These are phyloP conservation scores for Calonectria pteridis DNA, from an alignment of 2,329 filamentous ascomycete species.

Conservation along the genomic window DNA sequence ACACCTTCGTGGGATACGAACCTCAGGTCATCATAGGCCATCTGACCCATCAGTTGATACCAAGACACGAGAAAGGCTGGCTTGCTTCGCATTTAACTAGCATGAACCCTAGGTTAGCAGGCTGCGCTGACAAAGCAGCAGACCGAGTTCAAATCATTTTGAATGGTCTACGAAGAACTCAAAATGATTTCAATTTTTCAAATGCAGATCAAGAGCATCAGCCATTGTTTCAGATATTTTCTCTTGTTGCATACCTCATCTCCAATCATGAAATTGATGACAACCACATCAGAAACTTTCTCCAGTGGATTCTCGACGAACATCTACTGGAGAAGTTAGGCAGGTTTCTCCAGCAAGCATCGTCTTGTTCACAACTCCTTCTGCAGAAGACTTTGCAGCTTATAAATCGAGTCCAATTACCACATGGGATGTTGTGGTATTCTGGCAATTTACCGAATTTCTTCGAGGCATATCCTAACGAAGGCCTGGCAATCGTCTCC, in stretches of 20 bases:
- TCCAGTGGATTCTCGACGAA: not conserved
- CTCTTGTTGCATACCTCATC: not conserved
- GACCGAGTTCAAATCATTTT: not conserved
- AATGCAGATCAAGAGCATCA: not conserved
- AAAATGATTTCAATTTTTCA: too few relatives aligned
- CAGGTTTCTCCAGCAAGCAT: not conserved
- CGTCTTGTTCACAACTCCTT: not conserved
- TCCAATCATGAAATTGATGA: not conserved
- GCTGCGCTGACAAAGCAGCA: not conserved
- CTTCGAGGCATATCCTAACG: not conserved
- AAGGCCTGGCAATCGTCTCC: not conserved
- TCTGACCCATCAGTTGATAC: too few relatives aligned
- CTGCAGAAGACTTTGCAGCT: not conserved
- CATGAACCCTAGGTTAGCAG: not conserved
- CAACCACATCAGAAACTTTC: not conserved
- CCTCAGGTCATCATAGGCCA: not conserved
- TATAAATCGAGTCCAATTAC: not conserved
- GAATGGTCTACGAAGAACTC: not conserved
- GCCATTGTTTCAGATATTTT: not conserved
- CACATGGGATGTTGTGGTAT: too few relatives aligned
- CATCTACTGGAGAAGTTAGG: not conserved
- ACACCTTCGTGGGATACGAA: too few relatives aligned
- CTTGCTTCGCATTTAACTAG: not conserved
- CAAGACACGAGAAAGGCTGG: not conserved
- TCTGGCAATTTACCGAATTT: too few relatives aligned